Conservation (phyloP, 129 eudicot genomes). For the Arctium lappa region DNA sequence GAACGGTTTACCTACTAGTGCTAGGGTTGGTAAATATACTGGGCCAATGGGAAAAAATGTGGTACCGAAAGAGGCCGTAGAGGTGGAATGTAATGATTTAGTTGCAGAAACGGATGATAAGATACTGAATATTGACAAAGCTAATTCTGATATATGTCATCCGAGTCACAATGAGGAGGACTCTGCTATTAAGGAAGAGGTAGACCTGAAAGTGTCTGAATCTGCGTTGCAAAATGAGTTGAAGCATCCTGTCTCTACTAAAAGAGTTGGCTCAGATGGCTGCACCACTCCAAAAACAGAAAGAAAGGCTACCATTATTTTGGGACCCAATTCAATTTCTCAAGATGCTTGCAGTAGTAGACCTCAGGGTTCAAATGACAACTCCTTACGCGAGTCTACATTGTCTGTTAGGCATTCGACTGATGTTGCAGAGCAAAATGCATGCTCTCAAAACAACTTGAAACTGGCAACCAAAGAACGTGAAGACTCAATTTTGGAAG, state of each 20-base stretch:
- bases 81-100: conserved; percentile 28
- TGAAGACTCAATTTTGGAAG: conserved; percentile 83
- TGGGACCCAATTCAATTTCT: conserved; percentile 24
- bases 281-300: conserved; percentile 34
- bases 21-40: conserved; percentile 28
- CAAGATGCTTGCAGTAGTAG: conserved; percentile 21
- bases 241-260: conserved; percentile 18
- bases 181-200: conserved; percentile 24
- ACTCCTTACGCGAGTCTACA: conserved; percentile 30
- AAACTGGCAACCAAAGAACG: conserved; percentile 50
- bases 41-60: conserved; percentile 39
- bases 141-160: conserved; percentile 15
- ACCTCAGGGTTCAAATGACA: conserved; percentile 27
- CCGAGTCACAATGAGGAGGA: conserved; percentile 43
- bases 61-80: conserved; percentile 15
- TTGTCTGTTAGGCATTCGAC: conserved; percentile 29
- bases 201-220: conserved; percentile 29
- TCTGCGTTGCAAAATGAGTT: conserved; percentile 25
- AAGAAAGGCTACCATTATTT: conserved; percentile 15
- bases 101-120: conserved; percentile 33
- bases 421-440: conserved; percentile 39
- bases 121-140: conserved; percentile 17
- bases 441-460: conserved; percentile 34
- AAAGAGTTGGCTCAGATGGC: conserved; percentile 31
- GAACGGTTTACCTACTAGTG: conserved; percentile 35